Evolutionary conservation across 805 yeast species (phyloP).

Genomic region (Kazachstania africana): DNA sequence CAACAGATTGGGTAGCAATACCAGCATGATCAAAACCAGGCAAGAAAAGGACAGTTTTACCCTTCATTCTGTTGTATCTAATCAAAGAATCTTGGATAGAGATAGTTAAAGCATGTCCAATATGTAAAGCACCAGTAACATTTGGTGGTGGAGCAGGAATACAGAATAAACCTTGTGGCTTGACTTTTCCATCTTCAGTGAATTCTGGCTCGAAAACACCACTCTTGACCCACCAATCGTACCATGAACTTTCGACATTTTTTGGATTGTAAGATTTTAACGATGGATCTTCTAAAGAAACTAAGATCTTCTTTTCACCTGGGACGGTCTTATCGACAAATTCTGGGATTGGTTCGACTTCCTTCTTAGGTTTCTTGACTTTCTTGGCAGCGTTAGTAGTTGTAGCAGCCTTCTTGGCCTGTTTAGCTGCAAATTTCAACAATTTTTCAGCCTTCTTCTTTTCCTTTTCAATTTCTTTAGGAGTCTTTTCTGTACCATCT

Average conservation of each 20-base stretch:
- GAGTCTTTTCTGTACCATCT: constrained; percentile 47
- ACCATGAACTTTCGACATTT: constrained; percentile 94
- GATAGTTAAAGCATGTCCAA: constrained; percentile 95
- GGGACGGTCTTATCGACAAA: constrained; percentile 72
- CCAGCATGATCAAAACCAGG: constrained; percentile 99
- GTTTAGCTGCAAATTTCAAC: constrained; percentile 76
- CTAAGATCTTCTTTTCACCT: constrained; percentile 85
- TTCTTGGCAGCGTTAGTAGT: constrained; percentile 42
- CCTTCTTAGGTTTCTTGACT: constrained; percentile 53
- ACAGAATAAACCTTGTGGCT: constrained; percentile 74
- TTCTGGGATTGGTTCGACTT: constrained; percentile 66
- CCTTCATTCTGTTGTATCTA: constrained; percentile 94
- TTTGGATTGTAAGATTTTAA: constrained; percentile 89
- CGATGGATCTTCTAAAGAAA: constrained; percentile 83
- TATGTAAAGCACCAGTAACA: constrained; percentile 96
- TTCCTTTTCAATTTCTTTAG: constrained; percentile 77
- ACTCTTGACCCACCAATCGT: constrained; percentile 88
- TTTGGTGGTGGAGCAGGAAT: constrained; percentile 99
- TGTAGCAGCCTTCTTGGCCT: constrained; percentile 39
- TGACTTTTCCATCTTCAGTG: constrained; percentile 56
- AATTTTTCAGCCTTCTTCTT: constrained; percentile 79
- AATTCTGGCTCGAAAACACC: constrained; percentile 85
- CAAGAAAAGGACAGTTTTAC: constrained; percentile 80
- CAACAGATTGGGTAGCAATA: constrained; percentile 96
- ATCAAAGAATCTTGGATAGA: constrained; percentile 89